These are phyloP conservation scores for Rhodotorula paludigena DNA, from an alignment of 768 basidiomycete species.

Conservation along the genomic window DNA sequence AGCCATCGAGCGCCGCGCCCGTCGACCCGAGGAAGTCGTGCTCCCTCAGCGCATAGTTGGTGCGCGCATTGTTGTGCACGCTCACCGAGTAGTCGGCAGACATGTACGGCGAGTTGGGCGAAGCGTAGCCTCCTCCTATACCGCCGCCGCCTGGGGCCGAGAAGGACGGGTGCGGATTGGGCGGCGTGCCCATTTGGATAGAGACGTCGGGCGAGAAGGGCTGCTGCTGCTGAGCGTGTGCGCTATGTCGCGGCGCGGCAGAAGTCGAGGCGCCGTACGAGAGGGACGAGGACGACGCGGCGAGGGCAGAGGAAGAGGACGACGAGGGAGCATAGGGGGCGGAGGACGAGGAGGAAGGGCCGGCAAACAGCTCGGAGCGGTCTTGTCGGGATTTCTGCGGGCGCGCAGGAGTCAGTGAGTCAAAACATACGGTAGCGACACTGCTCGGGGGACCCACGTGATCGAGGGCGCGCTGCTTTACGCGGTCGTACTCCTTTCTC, in stretches of 20 bases:
- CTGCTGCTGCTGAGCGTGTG: neutral
- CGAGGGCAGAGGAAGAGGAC: slow-evolving; percentile 1
- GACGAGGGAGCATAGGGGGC: neutral
- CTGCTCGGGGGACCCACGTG: neutral
- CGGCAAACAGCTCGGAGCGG: slow-evolving; percentile 19
- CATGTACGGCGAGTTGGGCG: neutral
- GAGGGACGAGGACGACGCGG: slow-evolving; percentile 15
- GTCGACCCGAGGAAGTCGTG: slow-evolving; percentile 83
- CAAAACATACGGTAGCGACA: slow-evolving; percentile 38
- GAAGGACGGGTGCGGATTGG: neutral
- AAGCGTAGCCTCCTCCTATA: too few relatives aligned
- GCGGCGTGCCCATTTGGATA: neutral
- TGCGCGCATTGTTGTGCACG: slow-evolving; percentile 50
- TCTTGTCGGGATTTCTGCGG: slow-evolving; percentile 4
- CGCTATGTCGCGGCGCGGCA: too few relatives aligned
- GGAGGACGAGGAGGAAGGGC: neutral
- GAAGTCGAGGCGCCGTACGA: neutral
- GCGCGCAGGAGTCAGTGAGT: neutral
- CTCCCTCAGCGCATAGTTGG: slow-evolving; percentile 76
- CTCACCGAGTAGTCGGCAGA: neutral
- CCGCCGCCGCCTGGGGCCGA: too few relatives aligned
- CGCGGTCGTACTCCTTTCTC: slow-evolving; percentile 70
- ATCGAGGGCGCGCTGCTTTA: slow-evolving; percentile 51
- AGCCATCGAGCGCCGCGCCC: slow-evolving; percentile 76
- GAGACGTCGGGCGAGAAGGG: neutral